Evolutionary conservation across 805 yeast species (phyloP).

Genomic region (Kuraishia borneana): DNA sequence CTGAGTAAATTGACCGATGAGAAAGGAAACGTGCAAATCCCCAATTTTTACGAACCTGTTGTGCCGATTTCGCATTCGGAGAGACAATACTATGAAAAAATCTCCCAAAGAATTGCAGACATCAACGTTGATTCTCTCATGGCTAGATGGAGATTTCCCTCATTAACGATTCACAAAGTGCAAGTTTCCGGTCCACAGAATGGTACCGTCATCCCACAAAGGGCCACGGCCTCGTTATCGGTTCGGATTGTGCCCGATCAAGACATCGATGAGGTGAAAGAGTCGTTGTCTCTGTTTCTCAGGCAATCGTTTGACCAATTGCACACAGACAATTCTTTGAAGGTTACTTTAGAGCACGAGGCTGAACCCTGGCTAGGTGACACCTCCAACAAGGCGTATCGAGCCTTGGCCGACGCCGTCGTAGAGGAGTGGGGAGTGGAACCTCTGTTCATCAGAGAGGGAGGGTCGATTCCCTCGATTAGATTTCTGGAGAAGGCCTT

Average conservation of each 20-base stretch:
- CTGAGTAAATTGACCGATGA: slow-evolving; percentile 53
- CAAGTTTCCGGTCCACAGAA: slow-evolving; percentile 86
- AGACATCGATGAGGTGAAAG: slow-evolving; percentile 47
- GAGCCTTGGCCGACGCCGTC: slow-evolving; percentile 52
- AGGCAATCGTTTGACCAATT: slow-evolving; percentile 34
- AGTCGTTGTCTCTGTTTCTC: slow-evolving; percentile 34
- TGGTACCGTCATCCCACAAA: slow-evolving; percentile 79
- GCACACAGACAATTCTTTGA: slow-evolving; percentile 49
- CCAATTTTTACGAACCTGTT: slow-evolving; percentile 64
- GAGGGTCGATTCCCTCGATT: slow-evolving; percentile 92
- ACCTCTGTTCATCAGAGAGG: slow-evolving; percentile 86
- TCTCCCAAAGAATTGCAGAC: slow-evolving; percentile 27
- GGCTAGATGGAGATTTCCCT: slow-evolving; percentile 84
- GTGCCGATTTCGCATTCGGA: slow-evolving; percentile 48
- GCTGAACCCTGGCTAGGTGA: slow-evolving; percentile 98
- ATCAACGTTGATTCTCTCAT: slow-evolving; percentile 38
- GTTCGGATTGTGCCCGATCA: slow-evolving; percentile 88
- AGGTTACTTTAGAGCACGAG: slow-evolving; percentile 57
- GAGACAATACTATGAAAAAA: slow-evolving; percentile 46
- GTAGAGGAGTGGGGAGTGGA: slow-evolving; percentile 64
- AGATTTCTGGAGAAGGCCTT: slow-evolving; percentile 75
- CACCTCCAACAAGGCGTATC: slow-evolving; percentile 62
- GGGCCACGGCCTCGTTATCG: slow-evolving; percentile 67
- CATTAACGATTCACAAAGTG: slow-evolving; percentile 76
- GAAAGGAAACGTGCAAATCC: slow-evolving; percentile 45